Evolutionary conservation across 139 green algal genomes (phyloP).

Genomic region (Parachlorella kessleri): DNA sequence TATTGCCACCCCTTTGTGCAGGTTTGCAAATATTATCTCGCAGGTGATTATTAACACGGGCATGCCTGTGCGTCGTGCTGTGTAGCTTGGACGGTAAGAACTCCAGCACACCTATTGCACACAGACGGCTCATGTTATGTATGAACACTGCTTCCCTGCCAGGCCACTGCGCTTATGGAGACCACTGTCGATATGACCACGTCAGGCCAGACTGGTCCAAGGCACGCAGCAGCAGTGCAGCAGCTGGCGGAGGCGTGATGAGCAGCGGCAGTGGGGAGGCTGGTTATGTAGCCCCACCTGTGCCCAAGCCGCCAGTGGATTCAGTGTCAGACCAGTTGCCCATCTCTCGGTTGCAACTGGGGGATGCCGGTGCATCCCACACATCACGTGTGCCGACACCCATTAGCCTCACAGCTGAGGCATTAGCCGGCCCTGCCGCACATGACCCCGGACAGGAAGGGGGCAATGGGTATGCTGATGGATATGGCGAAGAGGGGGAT

Average conservation of each 20-base stretch:
- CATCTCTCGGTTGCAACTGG: conserved; percentile 37
- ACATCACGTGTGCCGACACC: no score
- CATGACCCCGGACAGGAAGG: not conserved
- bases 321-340: conserved; percentile 24
- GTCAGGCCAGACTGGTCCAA: conserved; percentile 31
- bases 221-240: no score
- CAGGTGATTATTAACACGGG: conserved; percentile 40
- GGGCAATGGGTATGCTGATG: not conserved
- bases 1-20: no score
- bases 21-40: conserved; percentile 48
- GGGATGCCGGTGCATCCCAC: no score
- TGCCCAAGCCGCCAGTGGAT: conserved; percentile 15
- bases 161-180: conserved; percentile 63
- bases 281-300: not conserved
- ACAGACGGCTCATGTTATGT: no score
- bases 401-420: no score
- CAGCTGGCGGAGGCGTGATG: not conserved
- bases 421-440: no score
- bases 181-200: conserved; percentile 45
- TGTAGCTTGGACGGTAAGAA: conserved; percentile 19
- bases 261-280: no score
- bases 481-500: not conserved
- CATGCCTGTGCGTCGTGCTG: conserved; percentile 41
- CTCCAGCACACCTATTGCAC: no score
- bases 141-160: conserved; percentile 57